Conservation (phyloP, 495 filamentous ascomycete species). For the Penicillium subrubescens region DNA sequence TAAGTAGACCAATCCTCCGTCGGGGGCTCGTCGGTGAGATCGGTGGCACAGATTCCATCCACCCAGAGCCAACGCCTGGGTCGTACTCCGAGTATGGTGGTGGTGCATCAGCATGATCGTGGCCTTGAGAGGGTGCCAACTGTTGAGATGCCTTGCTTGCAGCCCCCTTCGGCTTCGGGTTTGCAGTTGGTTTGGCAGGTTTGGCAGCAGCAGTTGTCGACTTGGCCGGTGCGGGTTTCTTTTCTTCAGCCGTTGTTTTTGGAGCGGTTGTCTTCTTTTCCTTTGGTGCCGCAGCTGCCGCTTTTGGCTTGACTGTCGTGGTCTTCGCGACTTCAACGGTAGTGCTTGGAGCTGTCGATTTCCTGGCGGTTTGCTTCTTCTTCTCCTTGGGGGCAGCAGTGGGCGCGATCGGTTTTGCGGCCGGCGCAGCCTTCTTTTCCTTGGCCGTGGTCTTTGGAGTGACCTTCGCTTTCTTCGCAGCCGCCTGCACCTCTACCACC, state of each 20-base stretch:
- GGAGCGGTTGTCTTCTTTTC: neutral
- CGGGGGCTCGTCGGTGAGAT: neutral
- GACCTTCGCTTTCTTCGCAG: conserved; percentile 2
- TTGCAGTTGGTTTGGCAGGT: neutral
- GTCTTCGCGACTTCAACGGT: neutral
- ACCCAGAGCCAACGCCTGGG: neutral
- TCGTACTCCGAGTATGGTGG: conserved; percentile 1
- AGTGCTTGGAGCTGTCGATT: neutral
- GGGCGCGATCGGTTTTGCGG: neutral
- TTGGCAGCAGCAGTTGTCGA: neutral
- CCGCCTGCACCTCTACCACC: neutral
- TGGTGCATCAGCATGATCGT: neutral
- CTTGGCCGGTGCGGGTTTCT: neutral
- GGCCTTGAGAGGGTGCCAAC: neutral
- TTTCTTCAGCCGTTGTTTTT: neutral
- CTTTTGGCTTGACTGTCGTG: neutral
- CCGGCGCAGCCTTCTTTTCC: neutral
- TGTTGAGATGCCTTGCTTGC: neutral
- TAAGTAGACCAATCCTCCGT: neutral
- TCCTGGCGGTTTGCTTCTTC: neutral
- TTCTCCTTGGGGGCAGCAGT: neutral
- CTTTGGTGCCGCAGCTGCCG: neutral
- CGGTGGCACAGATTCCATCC: neutral
- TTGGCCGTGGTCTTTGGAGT: neutral
- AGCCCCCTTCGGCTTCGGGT: neutral